Evolutionary conservation across 2,329 filamentous ascomycete species (phyloP), one percentile per base, ranked within the genome.

Genomic region (Alternaria rosae): DNA sequence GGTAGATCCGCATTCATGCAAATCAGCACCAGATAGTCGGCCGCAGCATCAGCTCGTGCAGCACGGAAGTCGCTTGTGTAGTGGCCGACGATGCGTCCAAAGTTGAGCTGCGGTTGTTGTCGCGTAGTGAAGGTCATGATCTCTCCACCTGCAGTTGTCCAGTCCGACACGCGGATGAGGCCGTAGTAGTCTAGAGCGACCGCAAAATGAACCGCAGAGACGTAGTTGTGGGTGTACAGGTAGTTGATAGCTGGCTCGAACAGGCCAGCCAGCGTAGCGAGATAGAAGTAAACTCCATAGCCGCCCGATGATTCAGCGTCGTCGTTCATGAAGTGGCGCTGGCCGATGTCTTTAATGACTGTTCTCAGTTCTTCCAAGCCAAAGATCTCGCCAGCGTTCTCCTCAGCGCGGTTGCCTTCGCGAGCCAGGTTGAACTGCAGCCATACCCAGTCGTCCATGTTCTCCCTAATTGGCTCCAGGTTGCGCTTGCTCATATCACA

Each of bases 41-140:
- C 92, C 3, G 96, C 95, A 32, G 93, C 92, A 60, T 92, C 91
- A 7, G 93, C 91, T 73, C 96, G 90, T 20, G 93, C 94, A 28
- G 93, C 92, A 54, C 95, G 91, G 87, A 99, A 99, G 79, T 97
- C 94, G 56, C 91, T 88, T 5, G 96, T 99, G 83, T 99, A 99
- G 78, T 95, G 93, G 42, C 94, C 96, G 64, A 98, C 85, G 84
- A 98, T 92, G 61, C 92, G 91, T 45, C 92, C 94, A 81, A 98
- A 98, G 83, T 95, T 97, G 80, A 99, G 90, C 78, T 97, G 93
- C 6, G 93, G 86, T 66, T 88, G 85, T 66, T 88, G 86, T 69
- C 89, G 87, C 72, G 86, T 91, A 70, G 88, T 92, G 79, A 88
- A 87, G 10, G 85, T 86, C 51, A 90, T 81, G 71, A 96, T 92